Conservation (phyloP, 1,284 basidiomycete species). For the Tylopilus orsonianus region DNA sequence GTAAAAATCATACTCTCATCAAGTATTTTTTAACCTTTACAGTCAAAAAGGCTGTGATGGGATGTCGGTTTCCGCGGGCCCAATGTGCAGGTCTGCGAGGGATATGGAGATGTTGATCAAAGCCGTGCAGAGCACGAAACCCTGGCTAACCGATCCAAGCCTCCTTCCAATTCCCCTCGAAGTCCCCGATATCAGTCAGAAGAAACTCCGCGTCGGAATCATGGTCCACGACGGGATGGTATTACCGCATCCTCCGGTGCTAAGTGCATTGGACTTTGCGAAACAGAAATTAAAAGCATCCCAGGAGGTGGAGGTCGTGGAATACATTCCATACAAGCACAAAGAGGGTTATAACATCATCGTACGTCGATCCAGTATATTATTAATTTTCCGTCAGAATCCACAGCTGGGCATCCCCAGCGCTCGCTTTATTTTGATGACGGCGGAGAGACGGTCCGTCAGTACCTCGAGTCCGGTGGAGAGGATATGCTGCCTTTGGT, state of each 20-base stretch:
- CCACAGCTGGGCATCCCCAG: slow-evolving; percentile 3
- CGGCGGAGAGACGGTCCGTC: slow-evolving; percentile 24
- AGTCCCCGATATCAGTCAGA: slow-evolving; percentile 21
- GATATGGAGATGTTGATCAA: slow-evolving; percentile 44
- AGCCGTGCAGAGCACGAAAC: slow-evolving; percentile 39
- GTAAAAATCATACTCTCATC: slow-evolving; percentile 33
- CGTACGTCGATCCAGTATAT: slow-evolving; percentile 19
- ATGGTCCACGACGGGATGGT: slow-evolving; percentile 48
- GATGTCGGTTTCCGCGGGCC: slow-evolving; percentile 33
- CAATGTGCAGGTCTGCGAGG: slow-evolving; percentile 41
- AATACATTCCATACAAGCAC: slow-evolving; percentile 39
- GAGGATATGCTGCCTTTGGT: slow-evolving; percentile 34
- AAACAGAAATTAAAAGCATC: slow-evolving; percentile 39
- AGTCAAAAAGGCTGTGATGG: slow-evolving; percentile 39
- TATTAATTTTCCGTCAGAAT: not conserved
- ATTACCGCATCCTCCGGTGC: slow-evolving; percentile 46
- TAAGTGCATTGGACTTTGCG: slow-evolving; percentile 39
- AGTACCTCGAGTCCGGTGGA: slow-evolving; percentile 26
- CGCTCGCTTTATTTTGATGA: slow-evolving; percentile 27
- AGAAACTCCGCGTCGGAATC: slow-evolving; percentile 43
- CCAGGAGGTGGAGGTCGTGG: slow-evolving; percentile 42
- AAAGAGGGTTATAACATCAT: slow-evolving; percentile 35
- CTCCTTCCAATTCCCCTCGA: slow-evolving; percentile 42
- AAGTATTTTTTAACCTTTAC: slow-evolving; percentile 17
- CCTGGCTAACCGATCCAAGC: slow-evolving; percentile 43